Evolutionary conservation across 2,329 filamentous ascomycete species (phyloP), one percentile per base, ranked within the genome.

Genomic region (Neofusicoccum laricinum): DNA sequence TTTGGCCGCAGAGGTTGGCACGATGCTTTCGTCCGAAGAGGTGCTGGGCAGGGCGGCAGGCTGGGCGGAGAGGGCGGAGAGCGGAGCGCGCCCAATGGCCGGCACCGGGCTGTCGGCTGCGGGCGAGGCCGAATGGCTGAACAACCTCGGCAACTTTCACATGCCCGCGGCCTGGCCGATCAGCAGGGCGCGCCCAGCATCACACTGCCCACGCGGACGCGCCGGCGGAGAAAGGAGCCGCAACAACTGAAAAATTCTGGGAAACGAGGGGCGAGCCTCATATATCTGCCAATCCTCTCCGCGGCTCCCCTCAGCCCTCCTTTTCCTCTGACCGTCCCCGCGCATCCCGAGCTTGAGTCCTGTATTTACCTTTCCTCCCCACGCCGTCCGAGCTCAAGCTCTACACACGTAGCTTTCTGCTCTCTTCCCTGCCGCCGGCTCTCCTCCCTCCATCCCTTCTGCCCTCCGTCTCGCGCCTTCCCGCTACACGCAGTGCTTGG

Each of bases 71-170:
- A 19, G 15, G 12, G 46, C 21, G 25, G 51, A 30, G 25, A 30
- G 25, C 19, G 36, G 51, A 41, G 38, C 14, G 40, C 38, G 53
- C 14, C 40, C 53, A 58, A 58, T 58, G 40, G 12, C 14, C 32
- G n/a, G 30, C n/a, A 4, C 40, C 15, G 40, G 40, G 25, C 40
- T 43, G 6, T 45, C 55, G 55, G 55, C 40, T 59, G 40, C n/a
- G 12, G 53, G 55, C 55, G 38, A 19, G 40, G 25, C 25, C 25
- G 25, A 30, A 30, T 4, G 25, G 25, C 25, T 30, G 25, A 10
- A 32, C n/a, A 59, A 25, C 55, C 55, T 59, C 55, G 55, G 55
- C 55, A 59, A 34, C 55, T 59, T 59, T 59, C 55, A 59, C 55
- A 59, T 59, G 55, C 55, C 53, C 53, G 34, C 34, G 49, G 30